phyloP scores from a whole-genome alignment of 768 basidiomycete species.

The Scleroderma bovista region DNA sequence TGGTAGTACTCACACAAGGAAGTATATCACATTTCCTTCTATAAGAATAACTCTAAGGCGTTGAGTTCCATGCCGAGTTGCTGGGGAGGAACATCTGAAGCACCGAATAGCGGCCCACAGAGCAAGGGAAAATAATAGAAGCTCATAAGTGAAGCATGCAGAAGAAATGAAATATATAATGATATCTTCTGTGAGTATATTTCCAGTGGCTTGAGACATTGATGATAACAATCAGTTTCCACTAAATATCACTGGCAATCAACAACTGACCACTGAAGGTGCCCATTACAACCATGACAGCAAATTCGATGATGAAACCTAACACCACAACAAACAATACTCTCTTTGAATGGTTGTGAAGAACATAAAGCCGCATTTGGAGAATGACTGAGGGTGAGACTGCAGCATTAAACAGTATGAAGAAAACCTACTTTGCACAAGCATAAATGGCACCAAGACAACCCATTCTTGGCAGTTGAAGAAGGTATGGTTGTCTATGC shows the following conservation, averaged over 20 bases:
- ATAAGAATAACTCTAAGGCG: too few relatives aligned
- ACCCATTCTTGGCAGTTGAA: neutral
- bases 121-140: neutral
- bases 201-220: neutral
- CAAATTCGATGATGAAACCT: conserved; percentile 29
- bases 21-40: too few relatives aligned
- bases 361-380: conserved; percentile 58
- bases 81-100: neutral
- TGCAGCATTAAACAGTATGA: neutral
- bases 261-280: neutral
- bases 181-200: neutral
- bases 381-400: conserved; percentile 40
- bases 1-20: too few relatives aligned
- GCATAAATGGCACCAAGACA: neutral
- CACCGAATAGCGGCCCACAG: neutral
- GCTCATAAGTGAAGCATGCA: neutral
- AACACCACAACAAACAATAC: conserved; percentile 42
- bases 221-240: neutral
- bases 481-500: neutral
- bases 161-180: neutral
- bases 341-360: conserved; percentile 50
- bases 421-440: neutral
- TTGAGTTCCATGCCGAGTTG: neutral
- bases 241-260: neutral
- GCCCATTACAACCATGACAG: neutral